A percentile compares a stretch with the other conserved stretches of the same genome.
These are phyloP conservation scores for Scleroderma citrinum DNA, from an alignment of 768 basidiomycete genomes.

Conservation along the genomic window DNA sequence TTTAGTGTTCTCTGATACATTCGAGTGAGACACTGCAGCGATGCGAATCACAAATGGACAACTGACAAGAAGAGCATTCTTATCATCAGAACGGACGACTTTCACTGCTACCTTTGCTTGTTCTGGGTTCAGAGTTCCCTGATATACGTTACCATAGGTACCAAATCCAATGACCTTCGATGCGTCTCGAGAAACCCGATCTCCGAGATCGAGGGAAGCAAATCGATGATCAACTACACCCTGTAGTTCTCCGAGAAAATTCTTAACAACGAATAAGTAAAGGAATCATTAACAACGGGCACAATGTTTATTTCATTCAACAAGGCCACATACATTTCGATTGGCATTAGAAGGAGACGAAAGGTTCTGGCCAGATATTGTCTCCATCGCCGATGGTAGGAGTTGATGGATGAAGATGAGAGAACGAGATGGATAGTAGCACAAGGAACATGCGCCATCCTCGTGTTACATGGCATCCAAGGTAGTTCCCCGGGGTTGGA, in stretches of 20 bases:
- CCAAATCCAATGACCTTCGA: not conserved
- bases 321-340: too few species aligned
- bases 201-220: not conserved
- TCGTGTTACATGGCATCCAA: too few species aligned
- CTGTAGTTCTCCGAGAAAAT: not conserved
- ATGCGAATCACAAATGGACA: not conserved
- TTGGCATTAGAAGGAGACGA: too few species aligned
- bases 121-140: not conserved
- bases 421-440: too few species aligned
- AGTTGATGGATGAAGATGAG: too few species aligned
- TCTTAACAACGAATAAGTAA: too few species aligned
- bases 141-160: not conserved
- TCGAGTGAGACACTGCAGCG: not conserved
- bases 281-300: too few species aligned
- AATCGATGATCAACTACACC: not conserved
- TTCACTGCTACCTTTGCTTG: not conserved
- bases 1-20: constrained; percentile 8
- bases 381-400: too few species aligned
- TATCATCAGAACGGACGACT: not conserved
- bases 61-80: not conserved
- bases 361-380: too few species aligned
- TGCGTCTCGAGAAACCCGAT: not conserved
- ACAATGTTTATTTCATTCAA: too few species aligned
- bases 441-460: too few species aligned
- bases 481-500: too few species aligned